Percentiles rank a stretch among this genome's conserved stretches.
Evolutionary conservation across 306 rosid species (phyloP).

Genomic region (Rubus idaeus): DNA sequence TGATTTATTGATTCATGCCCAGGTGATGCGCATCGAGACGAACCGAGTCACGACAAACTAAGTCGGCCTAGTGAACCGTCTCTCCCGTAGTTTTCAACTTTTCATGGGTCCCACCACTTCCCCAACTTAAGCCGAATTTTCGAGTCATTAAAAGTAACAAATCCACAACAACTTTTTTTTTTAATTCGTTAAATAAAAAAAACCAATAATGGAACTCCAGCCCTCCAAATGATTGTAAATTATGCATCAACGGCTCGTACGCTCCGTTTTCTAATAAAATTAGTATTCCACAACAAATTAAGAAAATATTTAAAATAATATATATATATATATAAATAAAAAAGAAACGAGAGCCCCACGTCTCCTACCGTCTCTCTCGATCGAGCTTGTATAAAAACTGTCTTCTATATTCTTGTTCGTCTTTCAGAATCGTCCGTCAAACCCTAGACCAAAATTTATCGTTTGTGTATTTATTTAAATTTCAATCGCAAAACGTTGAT

Average conservation of each 20-base stretch:
- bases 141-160: background rate
- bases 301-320: background rate
- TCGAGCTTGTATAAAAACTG: constrained; percentile 6
- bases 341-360: constrained; percentile 9
- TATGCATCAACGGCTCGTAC: background rate
- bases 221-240: background rate
- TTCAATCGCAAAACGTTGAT: constrained; percentile 7
- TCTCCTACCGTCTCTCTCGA: background rate
- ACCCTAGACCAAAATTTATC: background rate
- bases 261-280: background rate
- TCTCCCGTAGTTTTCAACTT: background rate
- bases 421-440: constrained; percentile 8
- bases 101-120: constrained; percentile 10
- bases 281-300: background rate
- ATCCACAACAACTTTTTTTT: background rate
- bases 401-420: background rate
- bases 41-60: background rate
- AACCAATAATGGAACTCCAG: background rate
- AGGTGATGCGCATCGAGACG: constrained; percentile 1
- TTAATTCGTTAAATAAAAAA: background rate
- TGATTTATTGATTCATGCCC: background rate
- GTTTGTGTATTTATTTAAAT: background rate
- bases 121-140: background rate
- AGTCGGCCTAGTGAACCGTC: too few relatives aligned
- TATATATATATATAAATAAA: too few relatives aligned